These are phyloP conservation scores for Dictyostelium discoideum DNA, from an alignment of 78 protist genomes.

Conservation along the genomic window DNA sequence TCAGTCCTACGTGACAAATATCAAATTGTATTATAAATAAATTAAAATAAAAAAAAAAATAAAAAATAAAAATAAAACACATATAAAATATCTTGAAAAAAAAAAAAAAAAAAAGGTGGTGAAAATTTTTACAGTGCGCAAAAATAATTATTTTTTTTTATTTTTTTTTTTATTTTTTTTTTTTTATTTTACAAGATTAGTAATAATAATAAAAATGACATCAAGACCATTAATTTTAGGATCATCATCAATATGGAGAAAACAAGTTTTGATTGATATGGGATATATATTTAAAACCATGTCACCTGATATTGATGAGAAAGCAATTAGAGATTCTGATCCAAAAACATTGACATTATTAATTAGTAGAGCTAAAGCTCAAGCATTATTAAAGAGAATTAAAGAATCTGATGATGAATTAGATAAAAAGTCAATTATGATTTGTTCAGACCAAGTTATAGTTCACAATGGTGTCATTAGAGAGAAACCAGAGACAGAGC, in stretches of 20 bases:
- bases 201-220: background rate
- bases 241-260: constrained; percentile 79
- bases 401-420: background rate
- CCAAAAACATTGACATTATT: constrained; percentile 49
- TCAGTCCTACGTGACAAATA: constrained; percentile 28
- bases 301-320: constrained; percentile 88
- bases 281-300: constrained; percentile 62
- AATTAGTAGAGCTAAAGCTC: constrained; percentile 73
- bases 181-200: background rate
- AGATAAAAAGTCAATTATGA: constrained; percentile 22
- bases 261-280: constrained; percentile 50
- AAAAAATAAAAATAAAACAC: too few relatives aligned
- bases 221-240: constrained; percentile 49
- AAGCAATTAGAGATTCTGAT: constrained; percentile 84
- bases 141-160: background rate
- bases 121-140: too few relatives aligned
- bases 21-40: constrained; percentile 57
- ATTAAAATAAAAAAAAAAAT: background rate
- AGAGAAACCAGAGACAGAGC: constrained; percentile 76
- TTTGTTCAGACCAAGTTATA: constrained; percentile 84
- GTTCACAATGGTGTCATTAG: constrained; percentile 48
- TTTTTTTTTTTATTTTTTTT: background rate
- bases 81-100: too few relatives aligned
- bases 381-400: constrained; percentile 30
- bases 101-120: too few relatives aligned